Evolutionary conservation across 192 early-diverging fungal genomes (phyloP).

Genomic region (Coemansia sp.): DNA sequence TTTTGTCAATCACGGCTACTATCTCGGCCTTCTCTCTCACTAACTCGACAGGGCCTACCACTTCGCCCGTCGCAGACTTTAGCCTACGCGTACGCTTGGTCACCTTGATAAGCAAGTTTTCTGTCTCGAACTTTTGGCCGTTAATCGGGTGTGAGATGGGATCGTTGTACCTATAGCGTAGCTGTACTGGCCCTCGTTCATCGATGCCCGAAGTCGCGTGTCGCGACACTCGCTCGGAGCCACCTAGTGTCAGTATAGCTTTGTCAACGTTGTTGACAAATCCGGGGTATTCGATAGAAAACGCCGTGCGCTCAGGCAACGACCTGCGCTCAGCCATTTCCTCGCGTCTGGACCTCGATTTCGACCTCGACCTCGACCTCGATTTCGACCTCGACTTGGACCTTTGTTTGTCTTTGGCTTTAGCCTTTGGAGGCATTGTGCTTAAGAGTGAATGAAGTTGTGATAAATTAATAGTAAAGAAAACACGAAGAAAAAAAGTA

Average conservation of each 20-base stretch:
- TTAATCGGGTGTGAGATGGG: slow-evolving; percentile 51
- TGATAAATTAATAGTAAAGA: background rate
- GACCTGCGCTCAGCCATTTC: slow-evolving; percentile 28
- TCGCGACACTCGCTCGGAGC: slow-evolving; percentile 39
- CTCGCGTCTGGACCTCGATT: no score
- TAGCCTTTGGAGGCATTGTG: background rate
- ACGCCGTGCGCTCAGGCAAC: slow-evolving; percentile 27
- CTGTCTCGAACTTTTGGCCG: slow-evolving; percentile 38
- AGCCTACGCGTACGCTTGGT: slow-evolving; percentile 29
- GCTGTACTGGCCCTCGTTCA: slow-evolving; percentile 34
- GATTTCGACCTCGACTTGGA: background rate
- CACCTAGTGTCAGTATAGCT: slow-evolving; percentile 48
- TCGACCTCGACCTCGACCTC: background rate
- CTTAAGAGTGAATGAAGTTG: background rate
- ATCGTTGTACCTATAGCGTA: slow-evolving; percentile 54
- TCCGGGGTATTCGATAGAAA: slow-evolving; percentile 56
- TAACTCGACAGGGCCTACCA: background rate
- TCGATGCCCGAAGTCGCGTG: slow-evolving; percentile 22
- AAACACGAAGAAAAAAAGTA: background rate
- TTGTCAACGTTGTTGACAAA: slow-evolving; percentile 39
- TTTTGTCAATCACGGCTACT: slow-evolving; percentile 45
- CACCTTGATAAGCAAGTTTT: slow-evolving; percentile 55
- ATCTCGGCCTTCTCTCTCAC: slow-evolving; percentile 22
- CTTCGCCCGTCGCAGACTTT: slow-evolving; percentile 4
- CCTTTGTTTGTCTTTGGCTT: background rate